These are phyloP conservation scores for Cyathus striatus DNA, from an alignment of 768 basidiomycete genomes.

Conservation along the genomic window DNA sequence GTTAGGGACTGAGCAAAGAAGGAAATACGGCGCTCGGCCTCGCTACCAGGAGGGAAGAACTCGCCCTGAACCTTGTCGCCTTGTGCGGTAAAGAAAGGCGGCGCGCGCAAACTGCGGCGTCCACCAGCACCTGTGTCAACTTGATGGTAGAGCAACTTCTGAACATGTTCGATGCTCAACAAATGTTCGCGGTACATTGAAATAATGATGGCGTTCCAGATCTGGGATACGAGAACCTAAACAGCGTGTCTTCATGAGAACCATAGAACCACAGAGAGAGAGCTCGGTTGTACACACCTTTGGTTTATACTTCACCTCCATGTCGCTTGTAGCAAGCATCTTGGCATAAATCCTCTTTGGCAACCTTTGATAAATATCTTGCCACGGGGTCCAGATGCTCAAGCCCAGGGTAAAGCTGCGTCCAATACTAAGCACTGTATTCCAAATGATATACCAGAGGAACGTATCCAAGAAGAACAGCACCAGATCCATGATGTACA, in stretches of 20 bases:
- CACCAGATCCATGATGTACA: conserved; percentile 97
- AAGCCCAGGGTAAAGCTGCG: conserved; percentile 88
- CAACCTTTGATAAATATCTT: conserved; percentile 91
- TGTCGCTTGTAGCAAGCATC: conserved; percentile 86
- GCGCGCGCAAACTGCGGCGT: conserved; percentile 87
- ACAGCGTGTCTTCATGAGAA: conserved; percentile 4
- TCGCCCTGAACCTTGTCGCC: conserved; percentile 76
- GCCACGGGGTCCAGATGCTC: conserved; percentile 99
- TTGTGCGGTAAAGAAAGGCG: conserved; percentile 97
- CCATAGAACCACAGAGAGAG: not conserved
- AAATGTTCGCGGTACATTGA: conserved; percentile 99
- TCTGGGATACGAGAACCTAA: conserved; percentile 94
- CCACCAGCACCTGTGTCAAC: conserved; percentile 77
- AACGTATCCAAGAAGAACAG: conserved; percentile 99
- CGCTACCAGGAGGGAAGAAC: conserved; percentile 93
- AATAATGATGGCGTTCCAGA: conserved; percentile 99
- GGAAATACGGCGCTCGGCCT: conserved; percentile 95
- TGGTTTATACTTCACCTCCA: conserved; percentile 99
- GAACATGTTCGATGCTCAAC: conserved; percentile 98
- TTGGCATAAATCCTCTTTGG: conserved; percentile 98
- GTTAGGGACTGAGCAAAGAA: conserved; percentile 99
- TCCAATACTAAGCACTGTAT: conserved; percentile 87
- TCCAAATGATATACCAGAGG: conserved; percentile 99
- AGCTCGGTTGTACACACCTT: conserved; percentile 55
- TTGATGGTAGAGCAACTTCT: conserved; percentile 96